Evolutionary conservation across 1,284 basidiomycete genomes (phyloP), one percentile per base, ranked within the genome.

Genomic region (Papiliotrema fonsecae): DNA sequence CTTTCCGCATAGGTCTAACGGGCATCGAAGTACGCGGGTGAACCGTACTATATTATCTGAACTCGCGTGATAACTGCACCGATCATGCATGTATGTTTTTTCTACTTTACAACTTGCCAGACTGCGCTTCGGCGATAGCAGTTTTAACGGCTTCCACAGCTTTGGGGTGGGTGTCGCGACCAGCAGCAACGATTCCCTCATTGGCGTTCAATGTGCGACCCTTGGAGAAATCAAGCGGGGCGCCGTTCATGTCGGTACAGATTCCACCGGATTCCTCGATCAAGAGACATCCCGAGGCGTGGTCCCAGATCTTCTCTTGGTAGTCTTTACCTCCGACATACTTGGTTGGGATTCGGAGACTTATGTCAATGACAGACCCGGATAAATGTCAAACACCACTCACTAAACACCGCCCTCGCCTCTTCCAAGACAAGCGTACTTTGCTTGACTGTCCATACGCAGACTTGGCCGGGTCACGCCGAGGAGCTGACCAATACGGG

Each of bases 361-460:
- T 69, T 36, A 11, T 28, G 31, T 34, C 21, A 34, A 35, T 26
- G 42, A 19, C 21, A 26, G 5, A 16, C 25, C 19, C 2, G 13
- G 28, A 3, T 26, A 22, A 31, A 36, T 10, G 7, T 3, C 26
- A 25, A 24, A 45, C 5, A 10, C 4, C 14, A 60, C 67, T 58
- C 44, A 70, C 67, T 99, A 98, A 31, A 85, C 83, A 13, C 85
- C 85, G 1, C 91, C 91, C 54, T 96, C 89, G 0, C 92, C 91
- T 36, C 93, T 78, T 2, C 86, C 83, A 16, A 97, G 81, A 62
- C 85, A 85, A 27, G 86, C 85, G 64, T 98, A 98, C 75, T 98
- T 98, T 7, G 92, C 92, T 74, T 97, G 94, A 69, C 87, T 91
- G 72, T 98, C 96, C 91, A 98, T 97, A 25, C 90, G 79, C n/a